phyloP scores from a whole-genome alignment of 2,329 filamentous ascomycete genomes.

The Fusarium longipes region DNA sequence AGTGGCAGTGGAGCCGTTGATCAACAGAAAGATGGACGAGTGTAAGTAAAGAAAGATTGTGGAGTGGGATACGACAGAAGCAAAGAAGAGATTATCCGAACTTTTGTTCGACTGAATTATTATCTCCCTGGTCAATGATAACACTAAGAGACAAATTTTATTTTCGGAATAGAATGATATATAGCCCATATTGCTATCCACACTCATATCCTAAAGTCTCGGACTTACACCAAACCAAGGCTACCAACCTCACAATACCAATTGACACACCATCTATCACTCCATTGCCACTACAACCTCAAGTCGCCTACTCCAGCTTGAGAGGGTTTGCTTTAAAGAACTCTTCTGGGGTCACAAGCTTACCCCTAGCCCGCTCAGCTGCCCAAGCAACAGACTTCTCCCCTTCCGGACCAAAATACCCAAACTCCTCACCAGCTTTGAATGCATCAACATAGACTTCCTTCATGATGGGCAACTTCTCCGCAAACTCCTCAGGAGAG shows the following conservation, averaged over 20 bases:
- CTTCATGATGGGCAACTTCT: constrained; percentile 14
- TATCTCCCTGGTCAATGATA: no score
- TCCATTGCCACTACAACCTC: neutral
- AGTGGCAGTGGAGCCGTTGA: constrained; percentile 46
- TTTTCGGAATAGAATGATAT: neutral
- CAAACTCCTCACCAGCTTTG: constrained; percentile 32
- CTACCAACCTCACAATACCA: neutral
- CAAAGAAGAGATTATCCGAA: neutral
- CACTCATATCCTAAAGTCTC: neutral
- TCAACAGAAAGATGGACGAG: constrained; percentile 49
- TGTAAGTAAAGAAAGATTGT: constrained; percentile 39
- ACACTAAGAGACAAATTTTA: no score
- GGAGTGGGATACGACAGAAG: constrained; percentile 38
- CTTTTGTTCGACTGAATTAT: neutral
- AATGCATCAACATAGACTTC: constrained; percentile 27
- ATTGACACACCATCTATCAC: neutral
- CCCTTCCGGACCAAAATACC: constrained; percentile 37
- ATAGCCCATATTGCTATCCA: neutral
- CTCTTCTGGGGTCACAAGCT: constrained; percentile 38
- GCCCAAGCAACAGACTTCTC: constrained; percentile 40
- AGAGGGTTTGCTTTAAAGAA: constrained; percentile 34
- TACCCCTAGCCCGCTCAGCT: constrained; percentile 34
- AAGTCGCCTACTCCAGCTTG: constrained; percentile 3
- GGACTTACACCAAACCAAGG: neutral
- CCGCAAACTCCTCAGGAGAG: constrained; percentile 32